phyloP scores from a whole-genome alignment of 805 yeast species.

The Metschnikowia shivogae region DNA sequence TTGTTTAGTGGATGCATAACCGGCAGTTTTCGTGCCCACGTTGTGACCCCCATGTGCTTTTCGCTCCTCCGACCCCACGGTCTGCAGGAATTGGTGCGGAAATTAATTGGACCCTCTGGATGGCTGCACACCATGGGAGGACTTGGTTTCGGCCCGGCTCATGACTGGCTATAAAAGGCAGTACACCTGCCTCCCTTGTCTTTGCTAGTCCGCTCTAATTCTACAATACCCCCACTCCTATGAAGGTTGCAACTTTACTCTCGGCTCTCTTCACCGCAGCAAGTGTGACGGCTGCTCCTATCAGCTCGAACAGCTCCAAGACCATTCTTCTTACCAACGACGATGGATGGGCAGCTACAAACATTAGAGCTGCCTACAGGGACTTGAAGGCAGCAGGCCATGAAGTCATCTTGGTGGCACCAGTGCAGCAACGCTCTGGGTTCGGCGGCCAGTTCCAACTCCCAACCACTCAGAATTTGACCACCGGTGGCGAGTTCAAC shows the following conservation, averaged over 20 bases:
- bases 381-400: conserved; percentile 26
- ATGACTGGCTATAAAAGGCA: too few relatives aligned
- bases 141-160: too few relatives aligned
- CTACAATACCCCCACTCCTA: neutral
- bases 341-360: conserved; percentile 55
- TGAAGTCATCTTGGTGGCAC: conserved; percentile 20
- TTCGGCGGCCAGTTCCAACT: conserved; percentile 43
- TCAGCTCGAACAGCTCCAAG: conserved; percentile 22
- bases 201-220: neutral
- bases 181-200: too few relatives aligned
- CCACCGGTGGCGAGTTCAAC: conserved; percentile 44
- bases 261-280: conserved; percentile 12
- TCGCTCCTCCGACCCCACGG: neutral
- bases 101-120: neutral
- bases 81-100: conserved; percentile 2
- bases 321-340: conserved; percentile 52
- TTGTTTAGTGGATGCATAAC: too few relatives aligned
- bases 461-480: conserved; percentile 37
- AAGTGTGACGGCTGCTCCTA: conserved; percentile 23
- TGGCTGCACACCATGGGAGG: neutral
- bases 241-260: neutral
- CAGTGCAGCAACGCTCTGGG: conserved; percentile 20
- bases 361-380: conserved; percentile 52
- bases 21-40: neutral
- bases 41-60: conserved; percentile 1